Evolutionary conservation across 805 yeast genomes (phyloP).

Genomic region (Ascoidea asiatica): DNA sequence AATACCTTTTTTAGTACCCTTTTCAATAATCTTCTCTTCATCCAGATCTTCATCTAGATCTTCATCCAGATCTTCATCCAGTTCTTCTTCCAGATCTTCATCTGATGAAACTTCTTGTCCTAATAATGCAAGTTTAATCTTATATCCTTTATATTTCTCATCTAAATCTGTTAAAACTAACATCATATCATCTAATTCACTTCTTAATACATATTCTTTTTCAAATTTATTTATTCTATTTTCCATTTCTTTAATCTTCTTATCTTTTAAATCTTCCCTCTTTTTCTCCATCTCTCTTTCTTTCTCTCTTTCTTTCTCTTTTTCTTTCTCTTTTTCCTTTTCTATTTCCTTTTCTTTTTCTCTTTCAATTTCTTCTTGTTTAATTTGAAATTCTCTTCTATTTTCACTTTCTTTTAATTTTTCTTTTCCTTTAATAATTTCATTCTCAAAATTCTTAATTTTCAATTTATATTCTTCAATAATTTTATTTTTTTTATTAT

Average conservation of each 20-base stretch:
- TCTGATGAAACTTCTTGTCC: slow-evolving; percentile 27
- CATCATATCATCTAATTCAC: slow-evolving; percentile 51
- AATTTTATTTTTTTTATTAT: neutral
- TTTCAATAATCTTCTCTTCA: no score
- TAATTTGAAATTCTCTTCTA: slow-evolving; percentile 13
- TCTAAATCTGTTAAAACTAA: slow-evolving; percentile 52
- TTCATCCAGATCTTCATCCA: slow-evolving; percentile 42
- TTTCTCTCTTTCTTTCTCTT: neutral
- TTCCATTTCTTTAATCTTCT: neutral
- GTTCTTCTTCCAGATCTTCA: slow-evolving; percentile 1
- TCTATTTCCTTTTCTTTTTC: neutral
- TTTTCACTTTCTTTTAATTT: slow-evolving; percentile 11
- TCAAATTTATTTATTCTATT: neutral
- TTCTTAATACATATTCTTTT: slow-evolving; percentile 22
- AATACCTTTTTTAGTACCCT: no score
- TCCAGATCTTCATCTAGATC: slow-evolving; percentile 41
- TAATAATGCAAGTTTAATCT: slow-evolving; percentile 25
- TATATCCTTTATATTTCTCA: slow-evolving; percentile 36
- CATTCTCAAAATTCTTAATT: slow-evolving; percentile 8
- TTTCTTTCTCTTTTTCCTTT: neutral
- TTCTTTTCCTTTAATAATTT: neutral
- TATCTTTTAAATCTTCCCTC: slow-evolving; percentile 1
- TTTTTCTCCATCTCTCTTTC: slow-evolving; percentile 14
- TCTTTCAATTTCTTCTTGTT: slow-evolving; percentile 12
- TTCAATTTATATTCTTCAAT: slow-evolving; percentile 6